Evolutionary conservation across 1,284 basidiomycete genomes (phyloP).

Genomic region (Trametes hirsuta): DNA sequence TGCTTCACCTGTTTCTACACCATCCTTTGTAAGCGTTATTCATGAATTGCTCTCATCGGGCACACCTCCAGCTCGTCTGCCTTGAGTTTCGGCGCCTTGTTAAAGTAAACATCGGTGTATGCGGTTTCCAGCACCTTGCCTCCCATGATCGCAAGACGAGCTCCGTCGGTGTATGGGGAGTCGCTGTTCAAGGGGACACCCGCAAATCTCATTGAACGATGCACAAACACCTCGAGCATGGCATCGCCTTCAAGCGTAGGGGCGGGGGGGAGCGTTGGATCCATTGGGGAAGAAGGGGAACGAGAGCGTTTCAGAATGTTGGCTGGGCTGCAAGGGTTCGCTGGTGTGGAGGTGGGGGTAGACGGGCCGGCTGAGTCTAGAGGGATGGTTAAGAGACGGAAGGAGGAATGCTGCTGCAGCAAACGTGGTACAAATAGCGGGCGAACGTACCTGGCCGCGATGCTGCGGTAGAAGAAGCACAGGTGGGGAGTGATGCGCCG

Average conservation of each 20-base stretch:
- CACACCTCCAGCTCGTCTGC: constrained; percentile 54
- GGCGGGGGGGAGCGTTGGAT: constrained; percentile 37
- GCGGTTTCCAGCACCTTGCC: constrained; percentile 52
- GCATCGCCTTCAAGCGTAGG: constrained; percentile 53
- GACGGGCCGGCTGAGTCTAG: constrained; percentile 32
- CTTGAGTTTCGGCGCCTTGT: constrained; percentile 54
- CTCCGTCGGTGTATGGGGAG: constrained; percentile 55
- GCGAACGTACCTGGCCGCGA: constrained; percentile 4
- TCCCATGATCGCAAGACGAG: constrained; percentile 59
- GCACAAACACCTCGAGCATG: constrained; percentile 68
- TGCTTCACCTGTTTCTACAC: constrained; percentile 40
- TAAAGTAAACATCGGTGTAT: constrained; percentile 54
- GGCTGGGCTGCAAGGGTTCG: constrained; percentile 25
- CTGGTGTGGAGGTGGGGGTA: constrained; percentile 25
- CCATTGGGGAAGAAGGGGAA: constrained; percentile 31
- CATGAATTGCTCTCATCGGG: background rate
- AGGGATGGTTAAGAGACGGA: constrained; percentile 18
- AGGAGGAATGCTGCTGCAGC: constrained; percentile 20
- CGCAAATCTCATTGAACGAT: constrained; percentile 59
- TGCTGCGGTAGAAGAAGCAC: constrained; percentile 22
- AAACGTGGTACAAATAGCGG: background rate
- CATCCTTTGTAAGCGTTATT: constrained; percentile 23
- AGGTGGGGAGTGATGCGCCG: constrained; percentile 2
- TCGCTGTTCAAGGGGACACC: constrained; percentile 42
- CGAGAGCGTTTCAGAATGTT: constrained; percentile 34